Base-by-base conservation (phyloP, 495 filamentous ascomycete species). In the Aspergillus egyptiacus region DNA sequence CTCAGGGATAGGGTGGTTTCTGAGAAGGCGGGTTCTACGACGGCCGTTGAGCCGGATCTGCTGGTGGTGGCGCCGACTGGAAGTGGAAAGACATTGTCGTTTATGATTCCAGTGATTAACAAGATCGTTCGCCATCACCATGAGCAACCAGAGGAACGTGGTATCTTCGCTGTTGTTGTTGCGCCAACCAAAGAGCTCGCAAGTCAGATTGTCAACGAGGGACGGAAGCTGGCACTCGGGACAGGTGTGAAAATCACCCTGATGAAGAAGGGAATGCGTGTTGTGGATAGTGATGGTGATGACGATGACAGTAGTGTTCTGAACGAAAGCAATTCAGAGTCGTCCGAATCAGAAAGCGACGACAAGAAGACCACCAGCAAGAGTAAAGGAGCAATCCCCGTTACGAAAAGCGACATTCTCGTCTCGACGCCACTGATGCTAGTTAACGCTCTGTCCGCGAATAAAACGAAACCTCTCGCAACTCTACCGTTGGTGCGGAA, bases 31-130 rank as follows among this genome's bases (percentile, higher is more conserved):
- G 19, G 54, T 10, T 39, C 45, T 28, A 44, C 38, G 7, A 54
- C 46, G 2, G 33, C 41, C 25, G 18, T 28, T 24, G 69, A 75
- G 34, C 69, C 87, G 2, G 84, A 97, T 75, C 78, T 98, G 24
- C 59, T 98, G 27, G 83, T 85, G 3, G 83, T 96, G 27, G 93
- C 93, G 11, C 94, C 94, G 2, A 99, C 93, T 3, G 93, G 93
- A 15, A 96, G 90, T 60, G 93, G 93, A n/a, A 99, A 99, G 71
- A 97, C 93, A 0, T 64, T 97, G 46, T 86, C 88, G 3, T 99
- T 96, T 58, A 64, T 97, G 61, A 85, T 99, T 20, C 89, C 90
- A 0, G 74, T 89, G 14, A 75, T 97, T 40, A 84, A 96, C 60
- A 73, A 77, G 38, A 79, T 91, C 36, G 69, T 91, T 23, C 70